Conservation (phyloP, 345 rosid genomes). For the Citrus glauca region DNA sequence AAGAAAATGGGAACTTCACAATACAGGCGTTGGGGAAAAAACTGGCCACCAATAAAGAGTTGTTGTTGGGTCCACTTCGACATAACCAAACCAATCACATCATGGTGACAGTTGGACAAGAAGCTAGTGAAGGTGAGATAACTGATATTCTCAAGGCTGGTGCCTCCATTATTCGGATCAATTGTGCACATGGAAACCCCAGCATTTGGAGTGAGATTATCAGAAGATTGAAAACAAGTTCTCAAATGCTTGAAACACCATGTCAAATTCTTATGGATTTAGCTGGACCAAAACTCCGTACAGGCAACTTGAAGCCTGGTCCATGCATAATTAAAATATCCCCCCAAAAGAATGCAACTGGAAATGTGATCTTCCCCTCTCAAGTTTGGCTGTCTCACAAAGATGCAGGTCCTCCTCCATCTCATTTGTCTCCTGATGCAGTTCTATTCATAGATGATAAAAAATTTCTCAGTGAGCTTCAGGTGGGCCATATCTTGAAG, state of each 20-base stretch:
- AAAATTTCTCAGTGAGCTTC: slow-evolving; percentile 38
- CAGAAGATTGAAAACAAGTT: slow-evolving; percentile 47
- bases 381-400: slow-evolving; percentile 53
- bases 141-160: slow-evolving; percentile 51
- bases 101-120: slow-evolving; percentile 68
- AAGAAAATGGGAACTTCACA: slow-evolving; percentile 17
- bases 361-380: slow-evolving; percentile 48
- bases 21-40: slow-evolving; percentile 28
- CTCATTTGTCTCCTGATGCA: slow-evolving; percentile 52
- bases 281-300: slow-evolving; percentile 76
- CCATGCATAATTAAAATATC: slow-evolving; percentile 58
- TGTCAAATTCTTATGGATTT: slow-evolving; percentile 73
- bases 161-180: slow-evolving; percentile 52
- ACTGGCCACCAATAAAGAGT: slow-evolving; percentile 36
- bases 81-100: slow-evolving; percentile 44
- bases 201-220: slow-evolving; percentile 58
- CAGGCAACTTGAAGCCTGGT: slow-evolving; percentile 50
- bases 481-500: slow-evolving; percentile 45
- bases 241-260: slow-evolving; percentile 56
- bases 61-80: slow-evolving; percentile 41
- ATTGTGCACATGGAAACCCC: slow-evolving; percentile 69
- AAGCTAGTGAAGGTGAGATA: slow-evolving; percentile 50
- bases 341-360: slow-evolving; percentile 53
- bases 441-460: slow-evolving; percentile 38
- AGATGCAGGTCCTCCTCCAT: slow-evolving; percentile 48